These are phyloP conservation scores for Erigeron philadelphicus DNA, from an alignment of 140 eudicot genomes.

Conservation along the genomic window DNA sequence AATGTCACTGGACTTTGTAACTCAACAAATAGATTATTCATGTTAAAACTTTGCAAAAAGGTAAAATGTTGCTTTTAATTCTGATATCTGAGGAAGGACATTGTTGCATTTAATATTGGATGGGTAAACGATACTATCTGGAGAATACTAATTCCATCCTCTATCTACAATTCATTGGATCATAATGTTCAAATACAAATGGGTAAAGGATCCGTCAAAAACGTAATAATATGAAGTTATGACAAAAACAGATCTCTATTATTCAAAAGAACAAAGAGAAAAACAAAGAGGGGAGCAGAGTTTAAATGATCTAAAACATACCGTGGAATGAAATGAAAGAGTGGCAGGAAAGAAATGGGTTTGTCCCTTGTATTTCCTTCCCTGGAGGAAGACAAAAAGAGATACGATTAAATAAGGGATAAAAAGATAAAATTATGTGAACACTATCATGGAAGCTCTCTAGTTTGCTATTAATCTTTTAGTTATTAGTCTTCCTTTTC, in stretches of 20 bases:
- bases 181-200: neutral
- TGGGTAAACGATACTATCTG: neutral
- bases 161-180: neutral
- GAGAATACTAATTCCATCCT: neutral
- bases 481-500: slow-evolving; percentile 7
- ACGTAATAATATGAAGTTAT: neutral
- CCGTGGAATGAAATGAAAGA: slow-evolving; percentile 48
- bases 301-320: slow-evolving; percentile 24
- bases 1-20: slow-evolving; percentile 12
- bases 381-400: slow-evolving; percentile 32
- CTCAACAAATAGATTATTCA: slow-evolving; percentile 6
- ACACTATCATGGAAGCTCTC: neutral
- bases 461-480: slow-evolving; percentile 9
- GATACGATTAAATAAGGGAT: neutral
- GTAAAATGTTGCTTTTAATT: neutral
- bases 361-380: slow-evolving; percentile 31
- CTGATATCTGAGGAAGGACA: neutral
- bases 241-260: slow-evolving; percentile 5
- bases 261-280: neutral
- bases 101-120: neutral
- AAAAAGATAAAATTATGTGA: neutral
- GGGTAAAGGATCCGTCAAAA: slow-evolving; percentile 13
- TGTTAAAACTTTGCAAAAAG: slow-evolving; percentile 9
- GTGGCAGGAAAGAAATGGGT: slow-evolving; percentile 25
- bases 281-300: slow-evolving; percentile 12